Conservation (phyloP, 306 rosid species). For the Rubus parviflorus region DNA sequence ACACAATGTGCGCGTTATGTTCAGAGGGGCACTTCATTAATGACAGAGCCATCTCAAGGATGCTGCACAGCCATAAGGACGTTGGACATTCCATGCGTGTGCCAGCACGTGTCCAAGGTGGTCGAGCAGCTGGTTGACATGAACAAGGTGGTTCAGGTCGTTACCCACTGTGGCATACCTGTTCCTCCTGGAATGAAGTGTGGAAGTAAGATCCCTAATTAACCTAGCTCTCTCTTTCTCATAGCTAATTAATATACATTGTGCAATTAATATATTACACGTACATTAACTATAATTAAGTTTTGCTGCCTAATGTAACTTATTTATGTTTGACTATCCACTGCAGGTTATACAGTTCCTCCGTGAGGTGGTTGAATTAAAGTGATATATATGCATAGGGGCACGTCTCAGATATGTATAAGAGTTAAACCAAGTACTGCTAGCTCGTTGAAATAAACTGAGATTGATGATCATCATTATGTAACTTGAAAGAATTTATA, state of each 20-base stretch:
- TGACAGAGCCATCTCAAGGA: constrained; percentile 1
- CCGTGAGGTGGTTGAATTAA: too few species aligned
- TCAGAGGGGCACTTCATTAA: background rate
- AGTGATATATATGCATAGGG: too few species aligned
- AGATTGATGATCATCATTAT: too few species aligned
- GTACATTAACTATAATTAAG: too few species aligned
- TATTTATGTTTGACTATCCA: background rate
- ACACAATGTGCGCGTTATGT: constrained; percentile 22
- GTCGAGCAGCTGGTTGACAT: constrained; percentile 24
- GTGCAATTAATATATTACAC: too few species aligned
- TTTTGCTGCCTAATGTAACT: background rate
- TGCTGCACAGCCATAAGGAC: constrained; percentile 25
- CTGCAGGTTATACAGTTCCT: background rate
- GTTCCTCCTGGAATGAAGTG: constrained; percentile 21
- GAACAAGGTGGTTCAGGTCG: constrained; percentile 22
- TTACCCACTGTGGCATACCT: constrained; percentile 14
- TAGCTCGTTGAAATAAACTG: too few species aligned
- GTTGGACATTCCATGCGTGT: constrained; percentile 21
- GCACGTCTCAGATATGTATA: too few species aligned
- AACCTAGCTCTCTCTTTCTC: background rate
- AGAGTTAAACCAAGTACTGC: too few species aligned
- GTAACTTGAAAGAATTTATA: too few species aligned
- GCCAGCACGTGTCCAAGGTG: constrained; percentile 18
- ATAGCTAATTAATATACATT: background rate
- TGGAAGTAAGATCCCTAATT: constrained; percentile 28